These are phyloP conservation scores for Exidia glandulosa DNA, from an alignment of 768 basidiomycete genomes.

Conservation along the genomic window DNA sequence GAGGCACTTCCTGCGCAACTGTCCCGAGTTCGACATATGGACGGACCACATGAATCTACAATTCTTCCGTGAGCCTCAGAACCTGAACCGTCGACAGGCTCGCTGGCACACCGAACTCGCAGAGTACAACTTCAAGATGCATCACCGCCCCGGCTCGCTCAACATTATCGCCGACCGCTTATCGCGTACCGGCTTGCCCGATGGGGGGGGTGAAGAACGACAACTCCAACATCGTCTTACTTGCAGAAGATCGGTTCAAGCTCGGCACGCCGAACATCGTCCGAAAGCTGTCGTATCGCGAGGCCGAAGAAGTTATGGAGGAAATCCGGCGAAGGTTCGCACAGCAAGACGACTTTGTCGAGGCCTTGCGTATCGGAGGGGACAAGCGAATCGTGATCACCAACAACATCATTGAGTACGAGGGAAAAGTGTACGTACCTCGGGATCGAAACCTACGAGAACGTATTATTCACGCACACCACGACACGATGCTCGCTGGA, in stretches of 20 bases:
- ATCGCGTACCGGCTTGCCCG: not conserved
- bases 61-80: conserved; percentile 8
- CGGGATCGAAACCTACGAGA: conserved; percentile 10
- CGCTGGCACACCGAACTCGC: conserved; percentile 14
- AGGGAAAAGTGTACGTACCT: not conserved
- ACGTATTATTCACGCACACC: not conserved
- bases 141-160: conserved; percentile 8
- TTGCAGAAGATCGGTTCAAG: not conserved
- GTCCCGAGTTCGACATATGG: not conserved
- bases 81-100: conserved; percentile 14
- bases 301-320: no score
- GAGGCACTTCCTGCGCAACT: not conserved
- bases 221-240: not conserved
- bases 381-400: not conserved
- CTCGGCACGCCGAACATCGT: not conserved
- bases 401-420: not conserved
- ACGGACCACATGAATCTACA: conserved; percentile 10
- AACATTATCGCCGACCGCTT: not conserved
- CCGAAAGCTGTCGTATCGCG: no score
- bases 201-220: conserved; percentile 2
- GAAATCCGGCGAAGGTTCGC: not conserved
- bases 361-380: not conserved
- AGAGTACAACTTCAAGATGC: conserved; percentile 6
- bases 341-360: not conserved
- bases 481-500: conserved; percentile 5